A percentile compares a stretch with the other conserved stretches of the same genome.
These are phyloP conservation scores for Penicillium simplicissimum DNA, from an alignment of 495 filamentous ascomycete genomes.

Conservation along the genomic window DNA sequence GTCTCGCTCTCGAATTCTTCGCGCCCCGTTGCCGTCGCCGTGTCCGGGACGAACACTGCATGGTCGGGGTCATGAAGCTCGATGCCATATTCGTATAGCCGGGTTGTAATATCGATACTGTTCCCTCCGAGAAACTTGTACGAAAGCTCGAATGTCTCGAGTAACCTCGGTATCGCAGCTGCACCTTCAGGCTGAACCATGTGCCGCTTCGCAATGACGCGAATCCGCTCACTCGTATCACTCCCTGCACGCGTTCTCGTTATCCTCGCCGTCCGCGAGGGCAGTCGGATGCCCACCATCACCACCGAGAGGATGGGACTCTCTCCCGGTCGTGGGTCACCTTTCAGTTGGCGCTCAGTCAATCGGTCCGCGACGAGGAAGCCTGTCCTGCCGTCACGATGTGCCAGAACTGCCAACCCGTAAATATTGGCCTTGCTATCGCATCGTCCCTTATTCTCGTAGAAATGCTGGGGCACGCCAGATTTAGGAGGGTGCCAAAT, in stretches of 20 bases:
- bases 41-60: constrained; percentile 1
- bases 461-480: background rate
- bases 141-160: background rate
- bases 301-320: background rate
- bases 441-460: background rate
- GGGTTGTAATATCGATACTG: constrained; percentile 6
- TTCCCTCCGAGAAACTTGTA: background rate
- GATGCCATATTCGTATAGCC: constrained; percentile 7
- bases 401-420: constrained; percentile 8
- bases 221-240: background rate
- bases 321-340: constrained; percentile 5
- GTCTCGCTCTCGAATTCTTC: background rate
- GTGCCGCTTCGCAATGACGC: constrained; percentile 11
- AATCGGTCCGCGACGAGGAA: constrained; percentile 12
- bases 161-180: background rate
- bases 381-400: constrained; percentile 3
- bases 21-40: background rate
- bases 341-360: constrained; percentile 11
- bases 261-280: background rate
- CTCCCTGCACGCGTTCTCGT: background rate
- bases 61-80: constrained; percentile 17
- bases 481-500: constrained; percentile 1
- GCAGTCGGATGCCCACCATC: background rate
- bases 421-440: constrained; percentile 17
- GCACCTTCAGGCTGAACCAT: background rate